These are phyloP conservation scores for Pisolithus microcarpus DNA, from an alignment of 768 basidiomycete species.

Conservation along the genomic window DNA sequence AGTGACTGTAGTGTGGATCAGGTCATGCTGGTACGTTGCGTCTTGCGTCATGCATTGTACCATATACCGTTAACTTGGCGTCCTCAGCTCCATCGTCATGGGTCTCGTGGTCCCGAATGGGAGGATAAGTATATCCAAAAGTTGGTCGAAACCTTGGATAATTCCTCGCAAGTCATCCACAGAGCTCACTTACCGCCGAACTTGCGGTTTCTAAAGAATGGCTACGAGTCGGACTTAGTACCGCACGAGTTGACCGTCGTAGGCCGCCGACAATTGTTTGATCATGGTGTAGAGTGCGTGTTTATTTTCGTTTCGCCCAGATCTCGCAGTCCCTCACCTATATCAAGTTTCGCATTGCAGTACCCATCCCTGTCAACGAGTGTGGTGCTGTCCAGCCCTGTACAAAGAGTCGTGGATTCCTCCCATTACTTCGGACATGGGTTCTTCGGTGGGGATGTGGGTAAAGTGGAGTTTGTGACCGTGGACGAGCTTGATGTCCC, in stretches of 20 bases:
- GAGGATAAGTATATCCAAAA: slow-evolving; percentile 27
- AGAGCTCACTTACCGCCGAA: slow-evolving; percentile 24
- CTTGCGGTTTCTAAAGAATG: slow-evolving; percentile 32
- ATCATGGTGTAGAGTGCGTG: slow-evolving; percentile 33
- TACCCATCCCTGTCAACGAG: slow-evolving; percentile 18
- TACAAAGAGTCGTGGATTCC: slow-evolving; percentile 30
- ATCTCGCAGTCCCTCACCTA: not conserved
- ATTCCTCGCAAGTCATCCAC: slow-evolving; percentile 16
- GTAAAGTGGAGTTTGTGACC: slow-evolving; percentile 23
- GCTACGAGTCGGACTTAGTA: slow-evolving; percentile 28
- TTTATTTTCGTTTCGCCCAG: not conserved
- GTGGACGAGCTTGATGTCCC: slow-evolving; percentile 29
- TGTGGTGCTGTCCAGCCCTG: slow-evolving; percentile 8
- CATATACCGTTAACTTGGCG: not conserved
- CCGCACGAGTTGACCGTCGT: slow-evolving; percentile 31
- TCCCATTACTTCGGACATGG: slow-evolving; percentile 36
- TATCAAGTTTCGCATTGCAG: slow-evolving; percentile 15
- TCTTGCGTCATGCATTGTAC: not conserved
- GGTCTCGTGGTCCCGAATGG: slow-evolving; percentile 31
- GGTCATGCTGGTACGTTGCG: slow-evolving; percentile 28
- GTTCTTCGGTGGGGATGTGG: slow-evolving; percentile 28
- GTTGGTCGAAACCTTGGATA: slow-evolving; percentile 27
- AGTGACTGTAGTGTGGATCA: slow-evolving; percentile 34
- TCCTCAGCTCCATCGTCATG: slow-evolving; percentile 35
- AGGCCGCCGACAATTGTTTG: slow-evolving; percentile 33